Evolutionary conservation across 441 rosid species (phyloP).

Genomic region (Jatropha multifida): DNA sequence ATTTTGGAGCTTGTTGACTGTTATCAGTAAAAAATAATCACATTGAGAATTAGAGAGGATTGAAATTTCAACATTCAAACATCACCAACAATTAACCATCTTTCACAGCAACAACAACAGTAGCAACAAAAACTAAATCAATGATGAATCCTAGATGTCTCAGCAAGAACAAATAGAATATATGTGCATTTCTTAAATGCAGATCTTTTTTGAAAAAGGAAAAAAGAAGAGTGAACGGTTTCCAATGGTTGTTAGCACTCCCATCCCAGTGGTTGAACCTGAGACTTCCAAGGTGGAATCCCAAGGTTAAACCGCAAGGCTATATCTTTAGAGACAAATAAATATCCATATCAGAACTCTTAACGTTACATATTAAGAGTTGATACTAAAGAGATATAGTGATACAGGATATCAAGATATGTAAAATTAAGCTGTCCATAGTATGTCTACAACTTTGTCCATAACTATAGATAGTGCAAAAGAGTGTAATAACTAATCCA

Average conservation of each 20-base stretch:
- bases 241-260: background rate
- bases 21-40: constrained; percentile 1
- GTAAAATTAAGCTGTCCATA: background rate
- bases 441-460: background rate
- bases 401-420: background rate
- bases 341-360: background rate
- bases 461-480: background rate
- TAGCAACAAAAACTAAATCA: background rate
- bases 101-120: background rate
- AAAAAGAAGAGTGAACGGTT: background rate
- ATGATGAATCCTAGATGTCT: too few relatives aligned
- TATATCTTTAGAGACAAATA: background rate
- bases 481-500: background rate
- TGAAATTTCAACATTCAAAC: background rate
- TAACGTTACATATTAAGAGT: background rate
- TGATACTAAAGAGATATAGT: background rate
- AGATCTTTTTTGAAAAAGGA: background rate
- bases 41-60: background rate
- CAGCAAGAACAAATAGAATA: too few relatives aligned
- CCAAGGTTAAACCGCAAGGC: background rate
- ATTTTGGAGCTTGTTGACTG: background rate
- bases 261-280: background rate
- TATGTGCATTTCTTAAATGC: background rate
- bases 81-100: background rate
- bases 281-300: background rate